Evolutionary conservation across 805 yeast genomes (phyloP), one percentile per base, ranked within the genome.

Genomic region (Starmerella roubikii): DNA sequence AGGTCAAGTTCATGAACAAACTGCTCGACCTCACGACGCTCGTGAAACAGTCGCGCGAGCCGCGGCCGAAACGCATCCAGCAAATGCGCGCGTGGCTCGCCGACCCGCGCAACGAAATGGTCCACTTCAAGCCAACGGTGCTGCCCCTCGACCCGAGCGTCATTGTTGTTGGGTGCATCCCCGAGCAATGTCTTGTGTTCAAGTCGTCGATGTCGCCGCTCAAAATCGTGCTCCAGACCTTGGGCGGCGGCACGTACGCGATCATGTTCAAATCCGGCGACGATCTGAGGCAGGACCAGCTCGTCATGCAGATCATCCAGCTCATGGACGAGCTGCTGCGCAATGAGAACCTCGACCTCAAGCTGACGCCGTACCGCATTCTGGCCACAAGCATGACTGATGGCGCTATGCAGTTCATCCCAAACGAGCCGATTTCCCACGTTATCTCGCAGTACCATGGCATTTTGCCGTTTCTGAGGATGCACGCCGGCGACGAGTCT

Each of bases 191-290:
- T 5, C 69, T 77, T 9, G 96, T 91, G 4, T 91, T 91, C 64
- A 93, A 91, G 56, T 78, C 93, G 44, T 81, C 94, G 20, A 65
- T 91, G 53, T 76, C 88, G 7, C 99, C 99, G 1, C 64, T 91
- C 38, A 84, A 85, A 54, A 69, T 91, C 32, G 71, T 84, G 0
- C 77, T 91, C 55, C 75, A 70, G 49, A 77, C 91, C 4, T 51
- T 1, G 2, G 59, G 60, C 9, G 71, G 69, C 2, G 59, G 56
- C 0, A 64, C 60, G 38, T 91, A 84, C 56, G 75, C 93, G 5
- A 62, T 91, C 27, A 88, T 91, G 79, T 88, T 84, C 61, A 91
- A 91, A 58, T 80, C 81, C 36, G 99, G 99, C 12, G 99, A 81
- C 57, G 98, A 91, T 56, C 65, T 91, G 36, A 67, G 97, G 43